These are phyloP conservation scores for Aureobasidium leucospermi DNA, from an alignment of 2,329 filamentous ascomycete genomes.

Conservation along the genomic window DNA sequence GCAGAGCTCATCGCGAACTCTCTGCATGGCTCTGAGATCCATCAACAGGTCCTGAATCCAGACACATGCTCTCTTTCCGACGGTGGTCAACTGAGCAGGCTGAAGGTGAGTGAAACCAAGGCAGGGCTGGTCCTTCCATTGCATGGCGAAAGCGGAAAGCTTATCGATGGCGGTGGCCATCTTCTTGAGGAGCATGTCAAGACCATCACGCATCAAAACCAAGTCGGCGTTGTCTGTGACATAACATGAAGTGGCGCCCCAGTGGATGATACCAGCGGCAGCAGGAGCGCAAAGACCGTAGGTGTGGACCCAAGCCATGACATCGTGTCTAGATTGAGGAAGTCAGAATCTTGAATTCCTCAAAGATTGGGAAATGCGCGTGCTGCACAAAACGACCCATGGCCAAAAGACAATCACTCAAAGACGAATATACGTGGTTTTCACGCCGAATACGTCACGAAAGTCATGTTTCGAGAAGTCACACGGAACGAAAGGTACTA, in stretches of 20 bases:
- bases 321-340: slow-evolving; percentile 28
- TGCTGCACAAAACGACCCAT: neutral
- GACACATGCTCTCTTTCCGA: slow-evolving; percentile 61
- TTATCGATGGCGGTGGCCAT: slow-evolving; percentile 72
- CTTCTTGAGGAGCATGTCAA: slow-evolving; percentile 71
- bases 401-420: neutral
- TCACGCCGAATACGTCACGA: neutral
- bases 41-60: slow-evolving; percentile 72
- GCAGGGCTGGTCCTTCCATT: slow-evolving; percentile 66
- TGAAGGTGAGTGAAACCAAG: slow-evolving; percentile 72
- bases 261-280: slow-evolving; percentile 78
- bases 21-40: slow-evolving; percentile 67
- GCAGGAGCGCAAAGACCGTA: slow-evolving; percentile 67
- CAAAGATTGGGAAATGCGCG: neutral
- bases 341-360: neutral
- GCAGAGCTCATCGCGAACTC: slow-evolving; percentile 57
- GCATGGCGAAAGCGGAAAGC: slow-evolving; percentile 61
- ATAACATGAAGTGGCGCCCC: slow-evolving; percentile 57
- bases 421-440: neutral
- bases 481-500: neutral
- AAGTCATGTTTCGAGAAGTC: neutral
- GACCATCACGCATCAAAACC: slow-evolving; percentile 66
- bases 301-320: slow-evolving; percentile 52
- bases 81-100: slow-evolving; percentile 48
- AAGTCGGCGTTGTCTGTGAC: slow-evolving; percentile 72